These are phyloP conservation scores for Trypanosoma rangeli DNA, from an alignment of 208 protist genomes.

Conservation along the genomic window DNA sequence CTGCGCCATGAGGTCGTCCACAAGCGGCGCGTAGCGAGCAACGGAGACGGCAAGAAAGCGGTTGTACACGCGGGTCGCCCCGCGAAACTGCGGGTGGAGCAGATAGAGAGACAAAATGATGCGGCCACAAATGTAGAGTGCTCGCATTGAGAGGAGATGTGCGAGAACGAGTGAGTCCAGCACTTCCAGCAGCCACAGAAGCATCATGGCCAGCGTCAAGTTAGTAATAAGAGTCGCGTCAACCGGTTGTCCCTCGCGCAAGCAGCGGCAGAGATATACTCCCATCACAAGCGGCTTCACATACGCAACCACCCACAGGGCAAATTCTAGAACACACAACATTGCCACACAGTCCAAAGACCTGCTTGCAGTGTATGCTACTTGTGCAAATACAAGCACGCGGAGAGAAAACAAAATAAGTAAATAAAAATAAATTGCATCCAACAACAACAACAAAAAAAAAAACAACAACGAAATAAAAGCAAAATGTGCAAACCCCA, in stretches of 20 bases:
- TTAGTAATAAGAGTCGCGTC: conserved; percentile 63
- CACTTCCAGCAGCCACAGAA: conserved; percentile 63
- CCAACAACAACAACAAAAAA: conserved; percentile 10
- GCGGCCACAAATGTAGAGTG: conserved; percentile 48
- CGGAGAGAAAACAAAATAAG: conserved; percentile 25
- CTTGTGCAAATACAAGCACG: conserved; percentile 9
- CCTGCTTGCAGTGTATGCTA: neutral
- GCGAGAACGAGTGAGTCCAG: conserved; percentile 56
- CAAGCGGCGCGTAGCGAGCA: conserved; percentile 45
- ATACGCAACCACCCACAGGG: conserved; percentile 63
- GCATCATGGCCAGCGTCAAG: conserved; percentile 65
- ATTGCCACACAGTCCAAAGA: conserved; percentile 6
- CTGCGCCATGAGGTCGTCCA: conserved; percentile 50
- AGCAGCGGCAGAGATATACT: conserved; percentile 48
- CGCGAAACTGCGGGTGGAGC: conserved; percentile 56
- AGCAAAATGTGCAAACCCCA: neutral
- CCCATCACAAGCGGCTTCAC: conserved; percentile 63
- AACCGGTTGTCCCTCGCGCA: conserved; percentile 15
- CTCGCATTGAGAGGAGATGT: conserved; percentile 57
- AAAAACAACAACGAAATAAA: conserved; percentile 5
- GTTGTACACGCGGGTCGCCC: conserved; percentile 54
- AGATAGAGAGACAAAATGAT: conserved; percentile 68
- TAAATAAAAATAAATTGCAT: neutral
- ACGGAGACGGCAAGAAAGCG: conserved; percentile 43
- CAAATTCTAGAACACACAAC: conserved; percentile 32